Evolutionary conservation across 169 alveolate genomes (phyloP).

Genomic region (Babesia ovata): DNA sequence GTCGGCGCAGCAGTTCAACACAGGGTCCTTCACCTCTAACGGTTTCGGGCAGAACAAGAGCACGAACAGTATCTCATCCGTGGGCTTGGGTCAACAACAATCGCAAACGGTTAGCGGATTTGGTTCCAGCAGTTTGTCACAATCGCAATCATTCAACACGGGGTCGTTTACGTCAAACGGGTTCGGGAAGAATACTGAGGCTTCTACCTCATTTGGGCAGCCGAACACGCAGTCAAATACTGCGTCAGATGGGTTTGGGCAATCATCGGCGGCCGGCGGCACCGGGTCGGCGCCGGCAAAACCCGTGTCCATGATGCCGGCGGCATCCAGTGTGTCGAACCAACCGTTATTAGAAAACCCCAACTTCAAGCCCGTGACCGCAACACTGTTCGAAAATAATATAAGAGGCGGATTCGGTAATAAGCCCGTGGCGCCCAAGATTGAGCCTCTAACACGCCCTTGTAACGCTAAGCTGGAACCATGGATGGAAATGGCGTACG

Average conservation of each 20-base stretch:
- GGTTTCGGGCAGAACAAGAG: slow-evolving; percentile 18
- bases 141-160: slow-evolving; percentile 7
- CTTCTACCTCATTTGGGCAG: not conserved
- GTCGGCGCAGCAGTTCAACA: slow-evolving; percentile 22
- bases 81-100: not conserved
- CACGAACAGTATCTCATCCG: not conserved
- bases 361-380: not conserved
- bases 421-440: not conserved
- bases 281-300: not conserved
- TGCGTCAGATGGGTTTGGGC: not conserved
- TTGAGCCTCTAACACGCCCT: slow-evolving; percentile 18
- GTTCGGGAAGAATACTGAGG: not conserved
- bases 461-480: slow-evolving; percentile 50
- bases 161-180: slow-evolving; percentile 30
- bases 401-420: not conserved
- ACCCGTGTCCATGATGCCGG: not conserved
- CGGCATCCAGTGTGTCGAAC: not conserved
- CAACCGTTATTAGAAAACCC: not conserved
- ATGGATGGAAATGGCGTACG: slow-evolving; percentile 68
- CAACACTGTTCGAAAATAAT: not conserved
- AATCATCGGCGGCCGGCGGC: not conserved
- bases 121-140: slow-evolving; percentile 26
- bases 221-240: not conserved
- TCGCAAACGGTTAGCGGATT: not conserved
- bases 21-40: slow-evolving; percentile 35